Percentiles rank a stretch among this genome's conserved stretches.
phyloP scores from a whole-genome alignment of 1,139 yeast species.

The Suhomyces taliae region DNA sequence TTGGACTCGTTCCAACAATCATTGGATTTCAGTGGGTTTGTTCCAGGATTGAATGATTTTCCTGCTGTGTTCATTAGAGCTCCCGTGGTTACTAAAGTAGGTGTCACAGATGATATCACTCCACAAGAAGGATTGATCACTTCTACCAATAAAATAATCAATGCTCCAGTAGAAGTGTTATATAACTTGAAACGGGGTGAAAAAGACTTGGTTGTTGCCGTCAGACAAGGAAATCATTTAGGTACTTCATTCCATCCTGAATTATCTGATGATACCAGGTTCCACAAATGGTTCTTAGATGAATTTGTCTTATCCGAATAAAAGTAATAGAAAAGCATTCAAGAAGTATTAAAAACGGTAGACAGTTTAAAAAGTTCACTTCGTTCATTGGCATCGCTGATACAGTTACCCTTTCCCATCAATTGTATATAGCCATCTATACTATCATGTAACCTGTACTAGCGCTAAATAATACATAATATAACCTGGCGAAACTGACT shows the following conservation, averaged over 20 bases:
- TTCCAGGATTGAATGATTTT: conserved; percentile 42
- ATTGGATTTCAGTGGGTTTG: conserved; percentile 51
- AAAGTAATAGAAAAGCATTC: not conserved
- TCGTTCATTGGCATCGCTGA: too few species aligned
- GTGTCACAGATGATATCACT: conserved; percentile 12
- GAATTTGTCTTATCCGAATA: conserved; percentile 43
- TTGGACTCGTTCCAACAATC: conserved; percentile 59
- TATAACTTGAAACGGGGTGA: conserved; percentile 31
- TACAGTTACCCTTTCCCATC: too few species aligned
- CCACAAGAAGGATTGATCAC: conserved; percentile 3
- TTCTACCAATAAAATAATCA: conserved; percentile 3
- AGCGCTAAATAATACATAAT: too few species aligned
- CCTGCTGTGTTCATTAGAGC: conserved; percentile 76
- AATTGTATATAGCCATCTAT: too few species aligned
- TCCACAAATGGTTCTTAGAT: conserved; percentile 72
- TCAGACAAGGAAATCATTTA: conserved; percentile 62
- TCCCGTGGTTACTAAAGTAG: conserved; percentile 56
- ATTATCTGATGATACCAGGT: conserved; percentile 54
- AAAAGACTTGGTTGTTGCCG: conserved; percentile 61
- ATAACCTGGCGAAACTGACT: too few species aligned
- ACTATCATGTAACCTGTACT: too few species aligned
- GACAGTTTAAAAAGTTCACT: too few species aligned
- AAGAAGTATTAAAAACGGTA: too few species aligned
- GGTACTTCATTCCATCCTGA: conserved; percentile 89
- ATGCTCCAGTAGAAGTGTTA: conserved; percentile 41